Conservation (phyloP, 129 eudicot species). For the Flaveria bidentis region DNA sequence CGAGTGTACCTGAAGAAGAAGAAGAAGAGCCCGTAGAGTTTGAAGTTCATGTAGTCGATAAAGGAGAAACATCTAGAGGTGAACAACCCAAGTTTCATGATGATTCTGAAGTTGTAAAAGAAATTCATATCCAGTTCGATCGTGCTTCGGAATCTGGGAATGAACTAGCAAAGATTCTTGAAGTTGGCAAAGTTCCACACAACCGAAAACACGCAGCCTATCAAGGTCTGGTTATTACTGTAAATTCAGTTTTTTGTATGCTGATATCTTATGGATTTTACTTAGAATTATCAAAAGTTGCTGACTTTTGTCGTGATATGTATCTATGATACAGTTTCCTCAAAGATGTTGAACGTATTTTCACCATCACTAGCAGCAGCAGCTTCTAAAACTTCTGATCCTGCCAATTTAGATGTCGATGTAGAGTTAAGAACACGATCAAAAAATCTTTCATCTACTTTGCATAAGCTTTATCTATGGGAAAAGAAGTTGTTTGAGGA, state of each 20-base stretch:
- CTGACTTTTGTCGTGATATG: constrained; percentile 2
- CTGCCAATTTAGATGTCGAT: constrained; percentile 39
- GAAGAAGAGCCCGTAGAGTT: constrained; percentile 78
- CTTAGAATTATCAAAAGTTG: background rate
- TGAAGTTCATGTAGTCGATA: constrained; percentile 91
- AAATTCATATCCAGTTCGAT: constrained; percentile 83
- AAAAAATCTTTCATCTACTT: constrained; percentile 72
- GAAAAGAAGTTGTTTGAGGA: constrained; percentile 92
- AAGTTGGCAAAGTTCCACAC: constrained; percentile 79
- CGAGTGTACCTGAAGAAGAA: constrained; percentile 46
- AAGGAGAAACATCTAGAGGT: constrained; percentile 41
- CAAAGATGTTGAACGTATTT: constrained; percentile 72
- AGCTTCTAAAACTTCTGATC: constrained; percentile 29
- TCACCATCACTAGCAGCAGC: constrained; percentile 57
- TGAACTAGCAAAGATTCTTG: constrained; percentile 80
- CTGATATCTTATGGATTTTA: background rate
- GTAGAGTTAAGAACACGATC: constrained; percentile 54
- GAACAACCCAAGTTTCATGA: constrained; percentile 51
- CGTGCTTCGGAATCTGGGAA: constrained; percentile 81
- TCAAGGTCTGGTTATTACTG: constrained; percentile 50
- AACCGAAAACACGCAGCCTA: constrained; percentile 73
- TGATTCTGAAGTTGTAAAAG: constrained; percentile 77
- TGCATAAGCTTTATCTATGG: constrained; percentile 88
- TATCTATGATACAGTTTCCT: constrained; percentile 54
- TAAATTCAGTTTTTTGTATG: constrained; percentile 10